Evolutionary conservation across 2,329 filamentous ascomycete genomes (phyloP), one percentile per base, ranked within the genome.

Genomic region (Coniochaeta ligniaria): DNA sequence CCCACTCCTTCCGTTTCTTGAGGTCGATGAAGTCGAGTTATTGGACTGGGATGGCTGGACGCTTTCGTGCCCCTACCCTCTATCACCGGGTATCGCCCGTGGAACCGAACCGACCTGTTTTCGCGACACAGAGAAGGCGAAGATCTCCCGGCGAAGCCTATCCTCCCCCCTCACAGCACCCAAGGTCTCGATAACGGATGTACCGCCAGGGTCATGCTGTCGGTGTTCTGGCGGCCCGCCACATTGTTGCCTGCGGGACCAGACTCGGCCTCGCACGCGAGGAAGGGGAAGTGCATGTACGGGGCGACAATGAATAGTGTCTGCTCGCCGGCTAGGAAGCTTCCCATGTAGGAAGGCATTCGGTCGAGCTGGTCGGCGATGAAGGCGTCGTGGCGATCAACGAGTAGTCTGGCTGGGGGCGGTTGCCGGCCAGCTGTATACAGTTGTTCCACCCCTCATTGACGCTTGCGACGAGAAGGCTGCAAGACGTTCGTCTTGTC

Each of bases 221-320:
- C 70, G 47, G 70, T 71, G 65, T 77, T 76, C 65, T 76, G 71
- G 58, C 71, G 68, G 60, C 75, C 72, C 0, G 73, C 73, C 14
- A 74, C 58, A 56, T 74, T 68, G 2, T 77, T 73, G 0, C 65
- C 69, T 31, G 63, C 69, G 26, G 67, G 65, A 45, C 76, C 72
- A 62, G 73, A 79, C 66, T 80, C 80, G 0, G 80, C 76, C 65
- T 83, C 76, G 66, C 73, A 78, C 0, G 75, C 74, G 0, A 83
- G 68, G 63, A 81, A 82, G 2, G 78, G 77, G 63, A 83, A 80
- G 69, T 76, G 78, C 71, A 81, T 80, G 5, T 36, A 36, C 8
- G 7, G 14, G 8, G 35, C 14, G 14, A 14, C 35, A 7, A 36
- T 36, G 35, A 8, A 36, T 7, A 36, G 14, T 7, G 35, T 8